Percentiles rank a stretch among this genome's conserved stretches.
Conservation (phyloP, 1,284 basidiomycete species). For the Trametes polyzona region DNA sequence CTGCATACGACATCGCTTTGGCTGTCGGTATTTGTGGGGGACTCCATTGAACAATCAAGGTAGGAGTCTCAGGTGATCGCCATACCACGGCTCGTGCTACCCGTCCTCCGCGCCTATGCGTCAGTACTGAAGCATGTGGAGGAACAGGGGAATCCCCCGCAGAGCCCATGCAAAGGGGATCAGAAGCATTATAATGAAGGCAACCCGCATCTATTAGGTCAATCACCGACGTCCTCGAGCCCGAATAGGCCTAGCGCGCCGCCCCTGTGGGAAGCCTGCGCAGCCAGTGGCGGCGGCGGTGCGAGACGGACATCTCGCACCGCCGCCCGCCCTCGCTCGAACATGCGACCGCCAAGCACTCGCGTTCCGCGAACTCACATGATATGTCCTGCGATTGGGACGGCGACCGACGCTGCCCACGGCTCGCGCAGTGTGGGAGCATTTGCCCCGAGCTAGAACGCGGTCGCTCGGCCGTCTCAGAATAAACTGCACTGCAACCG, state of each 20-base stretch:
- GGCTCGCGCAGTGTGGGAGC: conserved; percentile 18
- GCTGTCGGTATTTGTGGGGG: neutral
- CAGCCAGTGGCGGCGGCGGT: neutral
- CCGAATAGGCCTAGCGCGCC: neutral
- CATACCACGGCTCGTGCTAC: neutral
- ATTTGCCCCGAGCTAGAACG: conserved; percentile 3
- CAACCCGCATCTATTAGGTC: neutral
- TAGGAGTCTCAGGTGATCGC: neutral
- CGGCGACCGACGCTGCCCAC: conserved; percentile 13
- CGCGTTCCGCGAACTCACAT: conserved; percentile 10
- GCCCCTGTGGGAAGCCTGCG: neutral
- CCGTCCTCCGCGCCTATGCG: neutral
- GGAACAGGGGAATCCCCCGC: too few species aligned
- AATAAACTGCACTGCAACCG: conserved; percentile 10
- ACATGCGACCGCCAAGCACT: neutral
- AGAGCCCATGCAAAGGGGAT: too few species aligned
- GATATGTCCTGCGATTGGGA: neutral
- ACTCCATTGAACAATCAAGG: neutral
- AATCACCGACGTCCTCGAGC: neutral
- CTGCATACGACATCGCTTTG: neutral
- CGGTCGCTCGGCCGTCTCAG: conserved; percentile 6
- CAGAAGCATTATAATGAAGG: too few species aligned
- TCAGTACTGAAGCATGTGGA: too few species aligned
- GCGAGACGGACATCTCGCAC: neutral
- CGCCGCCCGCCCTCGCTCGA: neutral